Percentiles rank a stretch among this genome's conserved stretches.
Evolutionary conservation across 345 rosid species (phyloP).

Genomic region (Pistacia integerrima): DNA sequence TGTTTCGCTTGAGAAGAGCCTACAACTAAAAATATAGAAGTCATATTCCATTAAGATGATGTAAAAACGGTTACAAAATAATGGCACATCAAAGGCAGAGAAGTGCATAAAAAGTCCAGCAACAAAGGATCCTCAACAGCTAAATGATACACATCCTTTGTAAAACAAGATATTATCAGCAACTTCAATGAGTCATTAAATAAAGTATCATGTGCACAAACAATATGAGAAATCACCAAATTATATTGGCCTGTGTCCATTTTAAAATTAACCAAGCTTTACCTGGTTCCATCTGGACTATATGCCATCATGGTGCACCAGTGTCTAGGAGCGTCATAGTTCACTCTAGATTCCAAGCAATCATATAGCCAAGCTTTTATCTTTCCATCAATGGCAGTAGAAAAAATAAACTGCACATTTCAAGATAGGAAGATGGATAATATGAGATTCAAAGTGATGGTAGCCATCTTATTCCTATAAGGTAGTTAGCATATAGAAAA

Average conservation of each 20-base stretch:
- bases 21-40: slow-evolving; percentile 19
- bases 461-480: slow-evolving; percentile 9
- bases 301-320: slow-evolving; percentile 81
- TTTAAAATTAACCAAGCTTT: slow-evolving; percentile 1
- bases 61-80: not conserved
- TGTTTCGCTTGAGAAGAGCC: slow-evolving; percentile 75
- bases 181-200: not conserved
- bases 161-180: not conserved
- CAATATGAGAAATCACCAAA: not conserved
- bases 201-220: not conserved
- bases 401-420: slow-evolving; percentile 68
- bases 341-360: slow-evolving; percentile 75
- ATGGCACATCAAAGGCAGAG: not conserved
- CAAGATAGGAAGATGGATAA: slow-evolving; percentile 1
- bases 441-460: slow-evolving; percentile 6
- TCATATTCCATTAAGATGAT: not conserved
- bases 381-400: slow-evolving; percentile 91
- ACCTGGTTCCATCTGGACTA: slow-evolving; percentile 89
- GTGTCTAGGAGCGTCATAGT: slow-evolving; percentile 86
- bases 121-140: not conserved
- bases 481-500: not conserved
- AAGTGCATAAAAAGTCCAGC: not conserved
- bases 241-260: not conserved
- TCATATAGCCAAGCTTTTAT: slow-evolving; percentile 93
- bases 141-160: not conserved